Base-by-base conservation (phyloP, 192 early-diverging fungal species). In the Backusella mclennaniae region DNA sequence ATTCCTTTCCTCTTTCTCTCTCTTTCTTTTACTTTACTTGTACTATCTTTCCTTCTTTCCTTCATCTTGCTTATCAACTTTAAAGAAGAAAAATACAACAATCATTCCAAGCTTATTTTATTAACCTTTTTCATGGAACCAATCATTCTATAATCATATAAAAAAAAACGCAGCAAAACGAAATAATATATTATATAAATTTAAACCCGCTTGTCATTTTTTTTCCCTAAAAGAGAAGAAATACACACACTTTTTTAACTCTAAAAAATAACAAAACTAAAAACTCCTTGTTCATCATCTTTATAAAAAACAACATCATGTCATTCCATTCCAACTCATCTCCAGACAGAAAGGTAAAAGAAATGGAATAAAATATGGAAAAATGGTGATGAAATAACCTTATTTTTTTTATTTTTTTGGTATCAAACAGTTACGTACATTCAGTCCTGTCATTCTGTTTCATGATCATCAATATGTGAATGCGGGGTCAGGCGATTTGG, bases 401-500 rank as follows among this genome's bases (percentile, higher is more conserved):
- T n/a, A 11, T 56, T 29, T 59, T 59, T n/a, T n/a, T 63, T n/a
- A 11, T 56, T 29, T 9, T 21, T 29, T 67, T 67, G 31, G 0
- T 29, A 36, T 36, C 35, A 14, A 67, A 29, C 59, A 73, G 15
- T 44, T 76, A 53, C 81, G 81, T 49, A 79, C 72, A 15, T 83
- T 83, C 38, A 83, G 75, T 46, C 81, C 81, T 66, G 71, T 83
- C 59, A 83, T 83, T 39, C 72, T 83, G 19, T 83, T 79, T 38
- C 81, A 83, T 73, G 81, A 83, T 38, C 76, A 78, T 49, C 71
- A 83, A 42, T 78, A 72, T 52, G 52, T 79, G 23, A 79, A 73
- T 59, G 66, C 76, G 29, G 53, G 52, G 19, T 73, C 77, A 35
- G 74, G 73, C 36, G 69, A 76, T 41, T 66, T 73, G n/a, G 69